A percentile compares a stretch with the other conserved stretches of the same genome.
phyloP scores from a whole-genome alignment of 164 flowering plant genomes.

The Amborella trichopoda region DNA sequence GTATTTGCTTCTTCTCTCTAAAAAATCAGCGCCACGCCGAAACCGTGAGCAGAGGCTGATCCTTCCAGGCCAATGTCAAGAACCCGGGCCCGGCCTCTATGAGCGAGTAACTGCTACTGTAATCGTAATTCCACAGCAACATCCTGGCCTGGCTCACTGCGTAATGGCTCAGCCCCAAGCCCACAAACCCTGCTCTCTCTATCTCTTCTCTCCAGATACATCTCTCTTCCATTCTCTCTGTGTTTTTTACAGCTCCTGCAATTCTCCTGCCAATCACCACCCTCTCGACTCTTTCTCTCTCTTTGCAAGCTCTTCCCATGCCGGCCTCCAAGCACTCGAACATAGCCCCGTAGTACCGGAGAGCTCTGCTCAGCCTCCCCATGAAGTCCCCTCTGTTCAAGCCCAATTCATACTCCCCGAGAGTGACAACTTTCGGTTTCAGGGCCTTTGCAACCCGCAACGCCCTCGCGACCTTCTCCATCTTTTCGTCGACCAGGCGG shows the following conservation, averaged over 20 bases:
- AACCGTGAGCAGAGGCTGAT: constrained; percentile 66
- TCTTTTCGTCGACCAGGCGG: constrained; percentile 50
- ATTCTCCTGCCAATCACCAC: constrained; percentile 52
- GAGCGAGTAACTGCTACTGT: constrained; percentile 48
- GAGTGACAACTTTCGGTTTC: constrained; percentile 56
- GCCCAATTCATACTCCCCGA: constrained; percentile 75
- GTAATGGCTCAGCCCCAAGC: constrained; percentile 61
- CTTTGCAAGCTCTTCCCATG: constrained; percentile 43
- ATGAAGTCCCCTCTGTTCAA: constrained; percentile 46
- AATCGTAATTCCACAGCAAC: constrained; percentile 73
- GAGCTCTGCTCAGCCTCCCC: constrained; percentile 47
- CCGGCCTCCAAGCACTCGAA: constrained; percentile 85
- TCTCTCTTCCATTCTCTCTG: constrained; percentile 54
- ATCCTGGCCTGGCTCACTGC: constrained; percentile 79
- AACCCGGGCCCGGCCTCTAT: constrained; percentile 60
- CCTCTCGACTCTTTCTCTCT: constrained; percentile 51
- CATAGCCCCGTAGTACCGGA: constrained; percentile 56
- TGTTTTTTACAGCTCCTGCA: constrained; percentile 35
- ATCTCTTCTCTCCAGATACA: constrained; percentile 53
- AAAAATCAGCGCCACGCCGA: constrained; percentile 88
- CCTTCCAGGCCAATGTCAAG: constrained; percentile 76
- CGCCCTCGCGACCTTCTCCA: constrained; percentile 30
- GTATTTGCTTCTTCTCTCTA: no score
- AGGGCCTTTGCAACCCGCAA: constrained; percentile 55
- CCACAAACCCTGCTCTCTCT: constrained; percentile 58